Evolutionary conservation across 805 yeast species (phyloP), one percentile per base, ranked within the genome.

Genomic region (Sugiyamaella valdiviana): DNA sequence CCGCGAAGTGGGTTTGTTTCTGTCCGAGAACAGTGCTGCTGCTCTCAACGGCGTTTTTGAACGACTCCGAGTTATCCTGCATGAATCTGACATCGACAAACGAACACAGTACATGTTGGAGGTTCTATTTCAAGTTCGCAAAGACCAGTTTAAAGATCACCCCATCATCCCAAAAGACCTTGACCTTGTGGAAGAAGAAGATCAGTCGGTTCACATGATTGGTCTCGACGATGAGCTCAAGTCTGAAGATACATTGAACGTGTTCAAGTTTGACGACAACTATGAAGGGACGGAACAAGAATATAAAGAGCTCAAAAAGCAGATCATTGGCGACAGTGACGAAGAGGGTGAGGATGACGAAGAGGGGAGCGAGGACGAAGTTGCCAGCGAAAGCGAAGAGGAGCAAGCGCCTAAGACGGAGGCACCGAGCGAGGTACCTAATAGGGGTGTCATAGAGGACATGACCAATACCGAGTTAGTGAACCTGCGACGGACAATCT

Each of bases 401-500:
- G 40, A 20, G 9, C 41, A 41, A 16, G 19, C 5, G 6, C 36
- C 22, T 14, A 47, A 42, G 4, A 42, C 58, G 48, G 26, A 57
- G 52, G 49, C 44, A 12, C 44, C 45, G 10, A 53, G 56, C 3
- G 51, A 37, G 38, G 37, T 36, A 10, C 41, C 36, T 22, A 54
- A 23, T 22, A 55, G 32, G 3, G 42, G 32, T 6, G 65, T 66
- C 44, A 73, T 82, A 37, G 70, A 72, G 37, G 96, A 90, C 63
- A 65, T 83, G 72, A 85, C 95, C 0, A 83, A 83, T 42, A 67
- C 81, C 0, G 78, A 78, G 21, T 65, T 81, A 24, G 70, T 80
- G 1, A 79, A 80, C 44, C 79, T 80, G 56, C 87, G 87, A 56
- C 87, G 87, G 57, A 76, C 76, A 1, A 83, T 91, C 2, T 91